A percentile compares a stretch with the other conserved stretches of the same genome.
Conservation (phyloP, 1,284 basidiomycete species). For the Volvariella surrecta region DNA sequence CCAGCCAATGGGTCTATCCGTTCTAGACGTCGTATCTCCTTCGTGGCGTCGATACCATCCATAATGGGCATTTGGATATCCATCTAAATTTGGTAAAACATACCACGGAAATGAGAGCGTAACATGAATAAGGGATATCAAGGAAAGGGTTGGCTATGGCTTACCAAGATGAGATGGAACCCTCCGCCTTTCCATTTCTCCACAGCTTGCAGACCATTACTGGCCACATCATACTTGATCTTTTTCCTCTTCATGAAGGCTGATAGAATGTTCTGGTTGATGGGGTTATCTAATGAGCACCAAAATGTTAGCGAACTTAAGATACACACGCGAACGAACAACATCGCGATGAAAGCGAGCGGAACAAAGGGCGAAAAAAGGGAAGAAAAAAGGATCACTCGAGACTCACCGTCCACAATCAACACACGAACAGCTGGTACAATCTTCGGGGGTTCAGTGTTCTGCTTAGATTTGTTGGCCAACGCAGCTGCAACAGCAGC, state of each 20-base stretch:
- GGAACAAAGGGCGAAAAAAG: background rate
- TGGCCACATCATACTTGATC: conserved; percentile 93
- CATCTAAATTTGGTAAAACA: conserved; percentile 56
- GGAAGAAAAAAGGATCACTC: conserved; percentile 10
- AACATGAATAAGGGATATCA: conserved; percentile 5
- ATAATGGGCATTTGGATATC: conserved; percentile 99
- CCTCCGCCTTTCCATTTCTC: conserved; percentile 91
- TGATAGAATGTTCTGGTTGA: conserved; percentile 95
- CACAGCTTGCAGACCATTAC: conserved; percentile 93
- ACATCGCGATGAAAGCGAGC: background rate
- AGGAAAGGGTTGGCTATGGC: conserved; percentile 20
- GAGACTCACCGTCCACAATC: conserved; percentile 84
- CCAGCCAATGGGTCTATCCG: conserved; percentile 59
- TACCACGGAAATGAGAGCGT: conserved; percentile 4
- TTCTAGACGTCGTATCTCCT: conserved; percentile 89
- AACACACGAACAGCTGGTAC: conserved; percentile 93
- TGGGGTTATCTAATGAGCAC: conserved; percentile 78
- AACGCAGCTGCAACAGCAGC: conserved; percentile 1
- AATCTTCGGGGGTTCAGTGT: conserved; percentile 26
- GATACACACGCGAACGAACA: conserved; percentile 10
- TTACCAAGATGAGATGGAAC: conserved; percentile 93
- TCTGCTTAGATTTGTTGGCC: background rate
- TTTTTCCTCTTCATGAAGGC: conserved; percentile 96
- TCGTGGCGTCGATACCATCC: conserved; percentile 97
- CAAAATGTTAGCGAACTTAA: background rate